Base-by-base conservation (phyloP, 2,329 filamentous ascomycete genomes). In the Aspergillus sclerotialis region DNA sequence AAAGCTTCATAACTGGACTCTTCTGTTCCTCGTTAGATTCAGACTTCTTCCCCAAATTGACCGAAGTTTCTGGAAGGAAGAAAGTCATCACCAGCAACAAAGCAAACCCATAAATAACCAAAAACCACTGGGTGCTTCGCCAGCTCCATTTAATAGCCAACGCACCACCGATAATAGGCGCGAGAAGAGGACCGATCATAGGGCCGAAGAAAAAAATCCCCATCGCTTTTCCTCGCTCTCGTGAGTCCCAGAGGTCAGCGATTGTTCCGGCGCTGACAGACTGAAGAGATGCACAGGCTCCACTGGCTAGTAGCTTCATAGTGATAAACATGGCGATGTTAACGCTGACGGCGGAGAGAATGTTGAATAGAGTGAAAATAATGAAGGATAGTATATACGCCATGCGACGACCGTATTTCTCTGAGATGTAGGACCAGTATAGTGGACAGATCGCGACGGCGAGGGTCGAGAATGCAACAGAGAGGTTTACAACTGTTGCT, bases 181-280 rank as follows among this genome's bases (percentile, higher is more conserved):
- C 53, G 4, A 64, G 33, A 3, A 64, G 35, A 2, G 61, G 62
- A 8, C 62, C 62, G 33, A 58, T 58, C 9, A 65, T 38, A 2
- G 63, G 60, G 2, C 63, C 63, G 0, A 66, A 50, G 16, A 63
- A 64, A 43, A 64, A 66, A 15, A 58, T 55, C 0, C 61, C 58
- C 55, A 66, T 61, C 2, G 61, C 63, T 9, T 38, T 38, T 4
- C 63, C 63, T 5, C 62, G 42, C 33, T 64, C 60, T 21, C 52
- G 56, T 9, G 56, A 46, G 18, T 58, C 53, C 53, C 58, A 66
- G 1, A 64, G 44, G 43, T 66, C 63, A 9, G 59, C 50, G 21
- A 66, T 56, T 2, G 60, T 62, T 0, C 62, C 63, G 1, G 60
- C 63, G 9, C 63, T 61, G 2, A 65, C 61, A 6, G 60, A 59